Base-by-base conservation (phyloP, 73 alveolate genomes). In the Paramecium tetraurelia region DNA sequence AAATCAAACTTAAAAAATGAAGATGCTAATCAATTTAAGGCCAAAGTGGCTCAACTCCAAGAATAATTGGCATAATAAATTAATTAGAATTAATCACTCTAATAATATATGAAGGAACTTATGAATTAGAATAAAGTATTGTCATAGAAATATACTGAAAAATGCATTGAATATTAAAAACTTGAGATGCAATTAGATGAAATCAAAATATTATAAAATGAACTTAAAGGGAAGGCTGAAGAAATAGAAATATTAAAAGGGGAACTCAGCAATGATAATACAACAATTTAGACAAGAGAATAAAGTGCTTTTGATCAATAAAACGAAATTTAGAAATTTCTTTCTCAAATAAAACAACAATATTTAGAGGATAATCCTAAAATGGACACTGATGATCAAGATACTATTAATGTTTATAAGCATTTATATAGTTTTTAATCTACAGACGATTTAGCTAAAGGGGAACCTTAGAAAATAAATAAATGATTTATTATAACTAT, bases 151-250 rank as follows among this genome's bases (percentile, higher is more conserved):
- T 80, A 80, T 80, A 20, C 12, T 0, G 90, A 80, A 14, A 80
- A 80, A 29, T 80, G 90, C 18, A 31, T 80, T 1, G 90, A 80
- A 41, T 21, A 44, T 4, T 24, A 80, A 43, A 80, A 46, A 48
- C 3, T 40, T 11, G 75, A 41, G 20, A 80, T 80, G 29, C 7
- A 80, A 20, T 11, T 22, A 24, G 90, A 46, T 21, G 12, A 41
- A 43, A 24, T 80, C 18, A 24, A 80, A 80, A 80, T 80, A 18
- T 7, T 80, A 24, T 27, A 80, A 46, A 80, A 80, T 38, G 33
- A 80, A 44, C 46, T 80, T 22, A 80, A 80, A 80, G 70, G 90
- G 7, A 80, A 80, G 16, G 77, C 48, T 4, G 90, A 80, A 46
- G 70, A 80, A 80, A 80, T 41, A 12, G 70, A 80, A 44, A 80